Evolutionary conservation across 768 basidiomycete species (phyloP).

Genomic region (Leccinum disarticulatum): DNA sequence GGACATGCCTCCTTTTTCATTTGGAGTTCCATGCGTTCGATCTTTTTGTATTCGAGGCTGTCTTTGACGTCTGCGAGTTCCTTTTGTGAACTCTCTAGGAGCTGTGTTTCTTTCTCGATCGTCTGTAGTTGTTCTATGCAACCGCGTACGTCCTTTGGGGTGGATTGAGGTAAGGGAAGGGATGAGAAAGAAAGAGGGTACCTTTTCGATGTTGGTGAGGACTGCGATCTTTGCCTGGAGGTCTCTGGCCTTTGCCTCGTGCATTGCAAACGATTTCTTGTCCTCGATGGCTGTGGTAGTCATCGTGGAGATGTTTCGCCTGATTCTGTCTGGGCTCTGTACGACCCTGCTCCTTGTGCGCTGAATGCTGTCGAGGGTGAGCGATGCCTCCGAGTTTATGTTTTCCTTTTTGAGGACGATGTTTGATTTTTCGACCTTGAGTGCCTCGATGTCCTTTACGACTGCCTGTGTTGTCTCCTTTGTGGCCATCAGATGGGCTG

Average conservation of each 20-base stretch:
- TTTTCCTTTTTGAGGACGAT: constrained; percentile 69
- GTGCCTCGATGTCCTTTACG: constrained; percentile 63
- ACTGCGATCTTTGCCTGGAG: constrained; percentile 72
- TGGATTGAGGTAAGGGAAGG: neutral
- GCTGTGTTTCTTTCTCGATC: constrained; percentile 63
- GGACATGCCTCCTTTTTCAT: constrained; percentile 63
- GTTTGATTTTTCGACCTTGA: constrained; percentile 69
- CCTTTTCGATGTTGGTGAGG: constrained; percentile 75
- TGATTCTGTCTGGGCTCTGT: constrained; percentile 88
- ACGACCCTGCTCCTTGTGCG: constrained; percentile 77
- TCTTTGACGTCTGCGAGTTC: constrained; percentile 68
- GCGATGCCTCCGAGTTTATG: constrained; percentile 58
- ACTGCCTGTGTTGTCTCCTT: constrained; percentile 61
- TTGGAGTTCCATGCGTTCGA: constrained; percentile 69
- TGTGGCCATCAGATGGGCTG: constrained; percentile 64
- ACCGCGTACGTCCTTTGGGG: constrained; percentile 60
- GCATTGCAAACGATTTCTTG: constrained; percentile 59
- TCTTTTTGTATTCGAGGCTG: constrained; percentile 67
- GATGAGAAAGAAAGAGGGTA: constrained; percentile 21
- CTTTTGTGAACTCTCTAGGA: constrained; percentile 65
- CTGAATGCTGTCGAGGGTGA: constrained; percentile 57
- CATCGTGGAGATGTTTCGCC: constrained; percentile 80
- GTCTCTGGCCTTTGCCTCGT: constrained; percentile 76
- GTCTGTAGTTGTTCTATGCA: constrained; percentile 77
- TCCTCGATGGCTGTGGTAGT: constrained; percentile 64